Percentiles rank a stretch among this genome's conserved stretches.
Evolutionary conservation across 2,329 filamentous ascomycete genomes (phyloP).

Genomic region (Epichloe sibirici): DNA sequence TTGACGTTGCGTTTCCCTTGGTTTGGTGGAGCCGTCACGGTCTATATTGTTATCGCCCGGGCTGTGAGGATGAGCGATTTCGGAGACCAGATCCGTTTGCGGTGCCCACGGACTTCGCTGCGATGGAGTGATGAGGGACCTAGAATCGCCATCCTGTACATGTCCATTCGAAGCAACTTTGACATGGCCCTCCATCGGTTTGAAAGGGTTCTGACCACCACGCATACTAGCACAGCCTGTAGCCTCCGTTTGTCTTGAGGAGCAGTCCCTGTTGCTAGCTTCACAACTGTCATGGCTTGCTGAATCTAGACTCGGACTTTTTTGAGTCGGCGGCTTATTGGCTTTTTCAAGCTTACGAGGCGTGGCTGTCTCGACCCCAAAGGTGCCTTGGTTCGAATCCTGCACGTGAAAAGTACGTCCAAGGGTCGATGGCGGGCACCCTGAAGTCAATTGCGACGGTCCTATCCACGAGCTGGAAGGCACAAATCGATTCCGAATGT

Average conservation of each 20-base stretch:
- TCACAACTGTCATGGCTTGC: background rate
- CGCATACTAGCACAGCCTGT: background rate
- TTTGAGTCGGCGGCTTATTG: background rate
- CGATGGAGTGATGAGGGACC: background rate
- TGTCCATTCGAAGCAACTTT: background rate
- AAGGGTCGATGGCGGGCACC: background rate
- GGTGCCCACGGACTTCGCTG: constrained; percentile 13
- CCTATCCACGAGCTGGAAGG: constrained; percentile 15
- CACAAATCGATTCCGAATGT: constrained; percentile 13
- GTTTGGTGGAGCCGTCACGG: background rate
- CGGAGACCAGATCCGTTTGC: background rate
- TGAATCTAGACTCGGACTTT: background rate
- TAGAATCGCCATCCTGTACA: background rate
- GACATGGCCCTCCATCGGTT: background rate
- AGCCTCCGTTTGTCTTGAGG: background rate
- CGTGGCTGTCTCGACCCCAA: background rate
- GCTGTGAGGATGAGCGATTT: background rate
- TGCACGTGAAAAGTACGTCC: background rate
- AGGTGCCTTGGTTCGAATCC: background rate
- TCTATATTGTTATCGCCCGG: background rate
- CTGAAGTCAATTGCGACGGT: constrained; percentile 7
- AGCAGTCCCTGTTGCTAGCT: background rate
- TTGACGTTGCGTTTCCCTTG: constrained; percentile 5
- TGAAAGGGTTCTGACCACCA: background rate
- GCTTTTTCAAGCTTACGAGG: background rate